A percentile compares a stretch with the other conserved stretches of the same genome.
Evolutionary conservation across 2,329 filamentous ascomycete genomes (phyloP).

Genomic region (Magnaporthiopsis poae): DNA sequence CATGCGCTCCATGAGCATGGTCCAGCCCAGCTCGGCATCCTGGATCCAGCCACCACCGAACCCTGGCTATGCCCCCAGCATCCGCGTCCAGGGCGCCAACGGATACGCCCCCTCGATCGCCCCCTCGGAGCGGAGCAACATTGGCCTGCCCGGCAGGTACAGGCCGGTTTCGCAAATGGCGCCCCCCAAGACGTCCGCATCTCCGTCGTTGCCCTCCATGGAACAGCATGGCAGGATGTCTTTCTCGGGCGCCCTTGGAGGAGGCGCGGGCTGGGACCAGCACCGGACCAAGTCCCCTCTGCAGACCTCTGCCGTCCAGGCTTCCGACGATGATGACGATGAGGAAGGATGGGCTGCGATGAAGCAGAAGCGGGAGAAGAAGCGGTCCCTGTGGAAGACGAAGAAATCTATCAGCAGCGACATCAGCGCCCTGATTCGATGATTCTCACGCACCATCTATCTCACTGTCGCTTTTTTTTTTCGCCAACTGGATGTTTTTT

Average conservation of each 20-base stretch:
- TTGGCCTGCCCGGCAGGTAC: constrained; percentile 83
- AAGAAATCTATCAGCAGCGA: constrained; percentile 47
- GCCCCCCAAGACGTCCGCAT: constrained; percentile 16
- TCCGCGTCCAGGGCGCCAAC: constrained; percentile 34
- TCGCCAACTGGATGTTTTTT: background rate
- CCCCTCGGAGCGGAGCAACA: constrained; percentile 87
- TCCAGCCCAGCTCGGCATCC: constrained; percentile 56
- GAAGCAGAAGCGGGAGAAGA: constrained; percentile 60
- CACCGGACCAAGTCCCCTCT: constrained; percentile 24
- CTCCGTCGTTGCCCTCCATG: background rate
- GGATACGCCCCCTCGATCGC: constrained; percentile 85
- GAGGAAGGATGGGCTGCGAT: constrained; percentile 63
- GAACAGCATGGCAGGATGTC: constrained; percentile 25
- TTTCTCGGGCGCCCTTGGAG: constrained; percentile 26
- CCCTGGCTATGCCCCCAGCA: constrained; percentile 39
- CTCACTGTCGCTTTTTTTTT: background rate
- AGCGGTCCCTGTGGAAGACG: constrained; percentile 53
- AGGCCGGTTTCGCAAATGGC: constrained; percentile 67
- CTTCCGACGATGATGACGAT: constrained; percentile 52
- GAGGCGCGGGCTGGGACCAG: constrained; percentile 16
- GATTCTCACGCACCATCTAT: constrained; percentile 10
- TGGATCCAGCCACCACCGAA: constrained; percentile 40
- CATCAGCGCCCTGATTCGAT: constrained; percentile 38
- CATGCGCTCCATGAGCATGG: constrained; percentile 72
- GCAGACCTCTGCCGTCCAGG: constrained; percentile 29